Evolutionary conservation across 805 yeast species (phyloP).

Genomic region (Pichia insulana): DNA sequence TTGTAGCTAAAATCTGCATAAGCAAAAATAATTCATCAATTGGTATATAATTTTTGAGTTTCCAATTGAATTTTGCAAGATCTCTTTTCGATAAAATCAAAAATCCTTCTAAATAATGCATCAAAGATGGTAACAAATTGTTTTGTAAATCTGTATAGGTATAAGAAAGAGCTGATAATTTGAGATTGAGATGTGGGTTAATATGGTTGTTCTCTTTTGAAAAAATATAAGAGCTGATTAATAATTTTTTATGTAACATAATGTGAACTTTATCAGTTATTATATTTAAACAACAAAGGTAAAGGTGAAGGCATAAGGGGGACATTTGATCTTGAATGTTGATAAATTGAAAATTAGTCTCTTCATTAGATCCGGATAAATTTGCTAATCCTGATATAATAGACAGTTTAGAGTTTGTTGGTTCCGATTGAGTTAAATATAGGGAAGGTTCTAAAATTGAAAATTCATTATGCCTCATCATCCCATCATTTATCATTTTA

Average conservation of each 20-base stretch:
- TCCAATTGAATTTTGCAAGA: slow-evolving; percentile 43
- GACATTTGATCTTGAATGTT: neutral
- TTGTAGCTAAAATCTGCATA: slow-evolving; percentile 44
- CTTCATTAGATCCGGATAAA: neutral
- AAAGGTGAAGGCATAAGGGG: slow-evolving; percentile 1
- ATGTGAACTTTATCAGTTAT: slow-evolving; percentile 47
- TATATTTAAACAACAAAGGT: slow-evolving; percentile 28
- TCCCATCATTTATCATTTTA: neutral
- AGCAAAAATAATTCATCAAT: slow-evolving; percentile 48
- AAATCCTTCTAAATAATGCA: slow-evolving; percentile 50
- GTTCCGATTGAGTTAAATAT: too few species aligned
- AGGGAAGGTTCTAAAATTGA: neutral
- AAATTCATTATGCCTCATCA: neutral
- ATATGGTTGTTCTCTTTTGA: slow-evolving; percentile 4
- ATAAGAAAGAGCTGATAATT: slow-evolving; percentile 22
- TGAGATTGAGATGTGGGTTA: slow-evolving; percentile 14
- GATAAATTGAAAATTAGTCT: neutral
- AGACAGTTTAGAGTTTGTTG: too few species aligned
- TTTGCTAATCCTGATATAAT: too few species aligned
- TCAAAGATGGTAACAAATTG: slow-evolving; percentile 46
- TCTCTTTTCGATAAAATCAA: slow-evolving; percentile 37
- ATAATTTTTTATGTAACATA: slow-evolving; percentile 32
- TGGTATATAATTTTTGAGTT: slow-evolving; percentile 51
- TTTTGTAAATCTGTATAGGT: slow-evolving; percentile 43
- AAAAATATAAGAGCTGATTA: slow-evolving; percentile 17